These are phyloP conservation scores for Backusella australiensis DNA, from an alignment of 192 early-diverging fungal genomes.

Conservation along the genomic window DNA sequence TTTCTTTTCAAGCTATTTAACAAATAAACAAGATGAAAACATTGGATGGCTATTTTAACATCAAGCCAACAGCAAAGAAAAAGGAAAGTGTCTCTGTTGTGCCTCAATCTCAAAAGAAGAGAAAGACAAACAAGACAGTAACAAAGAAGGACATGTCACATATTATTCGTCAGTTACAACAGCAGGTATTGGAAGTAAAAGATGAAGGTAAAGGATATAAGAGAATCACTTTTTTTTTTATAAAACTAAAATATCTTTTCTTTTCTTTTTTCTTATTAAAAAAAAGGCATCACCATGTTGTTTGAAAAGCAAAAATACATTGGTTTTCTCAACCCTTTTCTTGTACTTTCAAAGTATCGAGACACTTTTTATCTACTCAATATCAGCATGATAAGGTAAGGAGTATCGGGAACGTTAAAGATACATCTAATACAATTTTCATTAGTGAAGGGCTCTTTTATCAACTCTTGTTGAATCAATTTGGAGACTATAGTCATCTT, in stretches of 20 bases:
- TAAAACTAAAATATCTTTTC: too few relatives aligned
- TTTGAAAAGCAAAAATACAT: not conserved
- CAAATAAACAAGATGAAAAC: not conserved
- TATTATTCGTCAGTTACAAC: not conserved
- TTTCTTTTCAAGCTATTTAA: not conserved
- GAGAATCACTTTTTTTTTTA: not conserved
- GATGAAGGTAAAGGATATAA: not conserved
- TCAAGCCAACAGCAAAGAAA: not conserved
- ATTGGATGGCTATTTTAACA: not conserved
- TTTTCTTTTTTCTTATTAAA: too few relatives aligned
- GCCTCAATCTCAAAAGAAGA: not conserved
- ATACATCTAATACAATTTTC: too few relatives aligned
- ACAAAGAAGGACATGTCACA: not conserved
- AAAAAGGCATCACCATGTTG: not conserved
- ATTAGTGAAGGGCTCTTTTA: conserved; percentile 13
- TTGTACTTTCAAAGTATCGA: not conserved
- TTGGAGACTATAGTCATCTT: not conserved
- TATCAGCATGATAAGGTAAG: not conserved
- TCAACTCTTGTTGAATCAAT: not conserved
- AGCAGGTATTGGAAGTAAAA: not conserved
- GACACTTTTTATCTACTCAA: not conserved
- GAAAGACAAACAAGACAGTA: not conserved
- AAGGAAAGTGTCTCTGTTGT: not conserved
- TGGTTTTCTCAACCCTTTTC: not conserved
- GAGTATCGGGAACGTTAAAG: too few relatives aligned